These are phyloP conservation scores for Erodium trifolium DNA, from an alignment of 441 rosid genomes.

Conservation along the genomic window DNA sequence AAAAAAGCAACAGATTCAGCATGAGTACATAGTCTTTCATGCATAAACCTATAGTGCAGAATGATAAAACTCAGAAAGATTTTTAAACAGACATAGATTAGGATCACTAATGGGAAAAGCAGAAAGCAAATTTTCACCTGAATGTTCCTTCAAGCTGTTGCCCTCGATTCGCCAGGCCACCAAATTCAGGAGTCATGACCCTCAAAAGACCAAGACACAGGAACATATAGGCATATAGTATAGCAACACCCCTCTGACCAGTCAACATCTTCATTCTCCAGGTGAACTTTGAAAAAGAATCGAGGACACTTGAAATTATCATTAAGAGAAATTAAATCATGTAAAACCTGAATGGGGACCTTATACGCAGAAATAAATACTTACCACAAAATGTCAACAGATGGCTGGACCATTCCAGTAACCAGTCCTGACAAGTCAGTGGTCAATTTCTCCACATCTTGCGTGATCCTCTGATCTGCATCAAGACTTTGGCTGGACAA, in stretches of 20 bases:
- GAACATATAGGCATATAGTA: slow-evolving; percentile 90
- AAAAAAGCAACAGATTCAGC: slow-evolving; percentile 99
- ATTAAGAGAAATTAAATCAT: slow-evolving; percentile 12
- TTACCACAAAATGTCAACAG: slow-evolving; percentile 93
- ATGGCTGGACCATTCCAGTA: slow-evolving; percentile 99
- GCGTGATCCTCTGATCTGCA: slow-evolving; percentile 95
- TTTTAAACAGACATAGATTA: slow-evolving; percentile 12
- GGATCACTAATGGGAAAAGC: slow-evolving; percentile 9
- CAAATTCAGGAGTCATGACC: slow-evolving; percentile 88
- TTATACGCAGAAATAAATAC: slow-evolving; percentile 22
- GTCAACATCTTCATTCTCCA: slow-evolving; percentile 99
- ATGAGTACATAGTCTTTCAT: slow-evolving; percentile 90
- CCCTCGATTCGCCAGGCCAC: slow-evolving; percentile 77
- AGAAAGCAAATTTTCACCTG: slow-evolving; percentile 44
- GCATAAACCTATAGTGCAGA: slow-evolving; percentile 74
- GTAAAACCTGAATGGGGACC: background rate
- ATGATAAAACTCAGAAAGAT: slow-evolving; percentile 14
- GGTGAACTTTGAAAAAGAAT: slow-evolving; percentile 65
- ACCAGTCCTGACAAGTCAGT: slow-evolving; percentile 81
- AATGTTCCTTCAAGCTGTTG: slow-evolving; percentile 97
- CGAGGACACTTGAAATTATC: slow-evolving; percentile 16
- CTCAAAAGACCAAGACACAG: slow-evolving; percentile 95
- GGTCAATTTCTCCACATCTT: slow-evolving; percentile 89
- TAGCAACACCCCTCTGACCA: slow-evolving; percentile 93
- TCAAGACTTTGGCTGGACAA: slow-evolving; percentile 87